Conservation (phyloP, 805 yeast genomes). For the Wickerhamiella domercqiae region DNA sequence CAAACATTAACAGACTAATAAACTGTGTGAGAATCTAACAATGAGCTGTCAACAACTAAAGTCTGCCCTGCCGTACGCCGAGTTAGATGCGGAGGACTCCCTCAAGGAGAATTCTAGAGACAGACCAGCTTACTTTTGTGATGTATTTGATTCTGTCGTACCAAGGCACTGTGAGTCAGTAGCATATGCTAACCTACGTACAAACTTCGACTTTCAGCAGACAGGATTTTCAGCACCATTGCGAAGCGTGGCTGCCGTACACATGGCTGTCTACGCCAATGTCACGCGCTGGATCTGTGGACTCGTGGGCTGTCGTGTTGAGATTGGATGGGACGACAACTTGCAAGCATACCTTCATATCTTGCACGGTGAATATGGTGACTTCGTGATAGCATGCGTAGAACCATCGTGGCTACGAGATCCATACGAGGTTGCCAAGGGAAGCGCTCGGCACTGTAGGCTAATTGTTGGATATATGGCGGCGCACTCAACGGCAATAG, state of each 20-base stretch:
- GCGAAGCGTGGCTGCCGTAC: neutral
- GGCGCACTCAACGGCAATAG: neutral
- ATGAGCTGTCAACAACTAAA: too few species aligned
- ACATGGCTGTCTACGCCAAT: slow-evolving; percentile 3
- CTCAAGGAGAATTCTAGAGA: neutral
- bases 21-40: too few species aligned
- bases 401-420: neutral
- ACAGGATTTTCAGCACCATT: neutral
- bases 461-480: neutral
- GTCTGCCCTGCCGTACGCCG: neutral
- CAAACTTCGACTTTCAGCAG: neutral
- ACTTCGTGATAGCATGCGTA: neutral
- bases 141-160: neutral
- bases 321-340: neutral
- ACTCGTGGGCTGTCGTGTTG: neutral
- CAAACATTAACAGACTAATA: too few species aligned
- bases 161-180: neutral
- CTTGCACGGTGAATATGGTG: neutral
- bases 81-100: too few species aligned
- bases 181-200: neutral
- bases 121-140: neutral
- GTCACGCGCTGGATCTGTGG: slow-evolving; percentile 1
- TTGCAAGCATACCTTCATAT: neutral
- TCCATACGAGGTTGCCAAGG: neutral
- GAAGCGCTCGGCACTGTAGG: neutral